A percentile compares a stretch with the other conserved stretches of the same genome.
phyloP scores from a whole-genome alignment of 495 filamentous ascomycete species.

The Trichoderma reesei region DNA sequence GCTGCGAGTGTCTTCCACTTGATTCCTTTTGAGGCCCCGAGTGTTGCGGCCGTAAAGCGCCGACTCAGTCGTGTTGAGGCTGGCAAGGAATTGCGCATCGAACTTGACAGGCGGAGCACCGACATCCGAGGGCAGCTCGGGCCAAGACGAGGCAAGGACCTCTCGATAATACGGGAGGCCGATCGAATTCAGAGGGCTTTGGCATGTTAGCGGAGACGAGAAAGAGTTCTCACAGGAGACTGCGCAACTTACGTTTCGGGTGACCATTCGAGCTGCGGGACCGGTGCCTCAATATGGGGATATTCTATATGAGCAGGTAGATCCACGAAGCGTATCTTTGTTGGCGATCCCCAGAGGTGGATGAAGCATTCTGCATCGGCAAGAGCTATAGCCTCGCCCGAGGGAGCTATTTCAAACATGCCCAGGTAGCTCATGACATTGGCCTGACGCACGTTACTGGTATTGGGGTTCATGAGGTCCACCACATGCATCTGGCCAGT shows the following conservation, averaged over 20 bases:
- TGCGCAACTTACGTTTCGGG: slow-evolving; percentile 49
- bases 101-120: slow-evolving; percentile 70
- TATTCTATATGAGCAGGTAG: slow-evolving; percentile 70
- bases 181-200: slow-evolving; percentile 67
- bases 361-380: slow-evolving; percentile 68
- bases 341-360: slow-evolving; percentile 83
- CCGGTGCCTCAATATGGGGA: slow-evolving; percentile 47
- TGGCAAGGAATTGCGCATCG: slow-evolving; percentile 60
- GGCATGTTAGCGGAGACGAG: slow-evolving; percentile 12
- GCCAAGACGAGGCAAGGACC: slow-evolving; percentile 78
- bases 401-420: slow-evolving; percentile 82
- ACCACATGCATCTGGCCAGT: slow-evolving; percentile 88
- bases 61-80: slow-evolving; percentile 57
- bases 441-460: slow-evolving; percentile 79
- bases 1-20: slow-evolving; percentile 67
- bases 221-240: background rate
- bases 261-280: slow-evolving; percentile 49
- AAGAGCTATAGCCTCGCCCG: slow-evolving; percentile 79
- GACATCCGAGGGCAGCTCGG: slow-evolving; percentile 70
- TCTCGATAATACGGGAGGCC: slow-evolving; percentile 95
- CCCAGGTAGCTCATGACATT: slow-evolving; percentile 53
- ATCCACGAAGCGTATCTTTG: slow-evolving; percentile 86
- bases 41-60: slow-evolving; percentile 70
- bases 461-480: slow-evolving; percentile 89
- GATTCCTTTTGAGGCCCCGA: slow-evolving; percentile 63